These are phyloP conservation scores for Canna indica DNA, from an alignment of 176 grass and related monocot genomes.

Conservation along the genomic window DNA sequence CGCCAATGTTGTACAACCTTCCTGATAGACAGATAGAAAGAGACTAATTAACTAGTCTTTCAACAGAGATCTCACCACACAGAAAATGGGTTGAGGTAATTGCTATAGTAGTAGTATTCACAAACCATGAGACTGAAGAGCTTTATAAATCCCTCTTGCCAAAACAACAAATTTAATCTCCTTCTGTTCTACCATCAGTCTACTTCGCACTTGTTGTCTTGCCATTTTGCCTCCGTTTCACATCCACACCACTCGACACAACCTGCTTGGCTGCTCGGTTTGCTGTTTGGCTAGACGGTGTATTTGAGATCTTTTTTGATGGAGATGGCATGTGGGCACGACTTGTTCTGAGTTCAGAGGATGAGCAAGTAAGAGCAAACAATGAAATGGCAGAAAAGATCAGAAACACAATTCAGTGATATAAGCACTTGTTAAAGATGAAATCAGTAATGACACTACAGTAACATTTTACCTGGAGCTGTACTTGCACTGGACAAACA, in stretches of 20 bases:
- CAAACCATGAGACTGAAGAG: background rate
- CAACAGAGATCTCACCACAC: too few relatives aligned
- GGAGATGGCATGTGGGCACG: conserved; percentile 18
- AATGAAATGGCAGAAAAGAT: background rate
- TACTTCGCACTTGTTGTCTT: conserved; percentile 33
- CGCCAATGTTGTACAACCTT: too few relatives aligned
- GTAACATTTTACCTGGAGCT: too few relatives aligned
- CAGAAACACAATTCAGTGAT: background rate
- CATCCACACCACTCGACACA: conserved; percentile 8
- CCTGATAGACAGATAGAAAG: too few relatives aligned
- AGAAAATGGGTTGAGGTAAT: too few relatives aligned
- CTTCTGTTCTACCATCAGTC: background rate
- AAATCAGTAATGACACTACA: too few relatives aligned
- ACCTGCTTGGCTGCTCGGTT: conserved; percentile 20
- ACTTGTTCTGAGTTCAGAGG: conserved; percentile 23
- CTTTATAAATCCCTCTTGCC: background rate
- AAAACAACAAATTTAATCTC: background rate
- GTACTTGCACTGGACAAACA: too few relatives aligned
- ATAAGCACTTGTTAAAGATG: too few relatives aligned
- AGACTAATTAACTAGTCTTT: too few relatives aligned
- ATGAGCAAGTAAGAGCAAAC: background rate
- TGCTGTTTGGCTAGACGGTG: conserved; percentile 1
- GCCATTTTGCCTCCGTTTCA: conserved; percentile 29
- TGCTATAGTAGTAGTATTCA: too few relatives aligned
- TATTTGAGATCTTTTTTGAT: conserved; percentile 28